phyloP scores from a whole-genome alignment of 768 basidiomycete species.

The Boletus pseudo-olivaceus region DNA sequence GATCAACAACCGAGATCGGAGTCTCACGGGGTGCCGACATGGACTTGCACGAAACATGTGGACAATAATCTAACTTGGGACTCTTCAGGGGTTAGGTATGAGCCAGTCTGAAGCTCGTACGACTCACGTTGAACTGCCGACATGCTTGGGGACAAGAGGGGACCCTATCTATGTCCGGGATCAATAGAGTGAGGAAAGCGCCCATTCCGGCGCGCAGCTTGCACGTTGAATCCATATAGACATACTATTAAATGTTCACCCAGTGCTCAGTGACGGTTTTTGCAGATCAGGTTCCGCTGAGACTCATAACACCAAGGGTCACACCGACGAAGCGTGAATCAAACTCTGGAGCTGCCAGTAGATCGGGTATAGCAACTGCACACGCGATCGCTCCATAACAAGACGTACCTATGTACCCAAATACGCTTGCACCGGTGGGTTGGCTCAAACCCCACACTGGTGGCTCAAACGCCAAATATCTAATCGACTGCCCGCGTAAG shows the following conservation, averaged over 20 bases:
- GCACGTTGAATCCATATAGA: conserved; percentile 4
- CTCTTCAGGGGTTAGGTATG: not conserved
- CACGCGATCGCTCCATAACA: conserved; percentile 13
- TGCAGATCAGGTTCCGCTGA: conserved; percentile 11
- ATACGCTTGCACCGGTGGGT: not conserved
- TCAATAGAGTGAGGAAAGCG: conserved; percentile 3
- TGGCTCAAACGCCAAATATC: not conserved
- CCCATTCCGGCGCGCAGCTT: not conserved
- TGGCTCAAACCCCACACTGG: not conserved
- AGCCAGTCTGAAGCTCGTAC: not conserved
- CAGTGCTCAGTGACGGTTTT: not conserved
- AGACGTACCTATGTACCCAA: not conserved
- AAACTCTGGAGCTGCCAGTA: not conserved
- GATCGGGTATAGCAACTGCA: not conserved
- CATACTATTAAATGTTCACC: not conserved
- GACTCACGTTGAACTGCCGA: conserved; percentile 5
- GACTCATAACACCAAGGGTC: not conserved
- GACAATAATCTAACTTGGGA: not conserved
- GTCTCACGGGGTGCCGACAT: conserved; percentile 23
- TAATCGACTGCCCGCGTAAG: not conserved
- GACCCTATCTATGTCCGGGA: conserved; percentile 4
- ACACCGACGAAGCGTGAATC: not conserved
- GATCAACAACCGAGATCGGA: conserved; percentile 14
- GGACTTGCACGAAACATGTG: not conserved
- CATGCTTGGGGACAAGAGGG: not conserved